Evolutionary conservation across 2,329 filamentous ascomycete species (phyloP).

Genomic region (Fusarium mundagurra): DNA sequence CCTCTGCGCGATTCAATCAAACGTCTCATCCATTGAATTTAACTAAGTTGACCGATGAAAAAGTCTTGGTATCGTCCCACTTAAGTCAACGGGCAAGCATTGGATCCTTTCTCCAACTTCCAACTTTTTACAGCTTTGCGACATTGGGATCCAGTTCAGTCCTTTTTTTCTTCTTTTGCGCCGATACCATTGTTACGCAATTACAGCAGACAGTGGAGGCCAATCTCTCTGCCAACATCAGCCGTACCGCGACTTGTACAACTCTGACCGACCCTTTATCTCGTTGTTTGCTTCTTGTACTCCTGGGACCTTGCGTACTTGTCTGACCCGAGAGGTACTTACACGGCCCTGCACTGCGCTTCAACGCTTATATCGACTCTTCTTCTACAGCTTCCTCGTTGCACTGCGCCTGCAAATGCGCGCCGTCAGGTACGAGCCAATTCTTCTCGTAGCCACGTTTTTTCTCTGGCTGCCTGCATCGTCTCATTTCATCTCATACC

Average conservation of each 20-base stretch:
- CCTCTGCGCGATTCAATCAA: neutral
- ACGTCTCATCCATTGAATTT: neutral
- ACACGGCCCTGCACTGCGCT: slow-evolving; percentile 15
- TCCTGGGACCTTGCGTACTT: slow-evolving; percentile 18
- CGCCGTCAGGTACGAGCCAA: slow-evolving; percentile 33
- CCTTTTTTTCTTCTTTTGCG: neutral
- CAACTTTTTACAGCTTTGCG: slow-evolving; percentile 24
- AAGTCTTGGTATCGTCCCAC: slow-evolving; percentile 27
- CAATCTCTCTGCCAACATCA: neutral
- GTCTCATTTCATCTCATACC: slow-evolving; percentile 5
- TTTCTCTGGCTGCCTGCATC: neutral
- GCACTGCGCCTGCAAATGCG: slow-evolving; percentile 30
- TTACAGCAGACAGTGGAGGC: neutral
- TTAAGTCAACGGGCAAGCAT: slow-evolving; percentile 13
- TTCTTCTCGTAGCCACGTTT: slow-evolving; percentile 1
- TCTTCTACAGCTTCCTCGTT: neutral
- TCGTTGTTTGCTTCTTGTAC: slow-evolving; percentile 26
- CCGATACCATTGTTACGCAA: neutral
- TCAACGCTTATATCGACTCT: slow-evolving; percentile 12
- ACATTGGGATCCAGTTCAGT: neutral
- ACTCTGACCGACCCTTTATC: slow-evolving; percentile 12
- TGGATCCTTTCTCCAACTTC: slow-evolving; percentile 10
- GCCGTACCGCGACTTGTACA: neutral
- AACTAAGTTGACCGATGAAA: neutral
- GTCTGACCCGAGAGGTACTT: slow-evolving; percentile 17